Percentiles rank a stretch among this genome's conserved stretches.
These are phyloP conservation scores for Pichia deserticola DNA, from an alignment of 805 yeast genomes.

Conservation along the genomic window DNA sequence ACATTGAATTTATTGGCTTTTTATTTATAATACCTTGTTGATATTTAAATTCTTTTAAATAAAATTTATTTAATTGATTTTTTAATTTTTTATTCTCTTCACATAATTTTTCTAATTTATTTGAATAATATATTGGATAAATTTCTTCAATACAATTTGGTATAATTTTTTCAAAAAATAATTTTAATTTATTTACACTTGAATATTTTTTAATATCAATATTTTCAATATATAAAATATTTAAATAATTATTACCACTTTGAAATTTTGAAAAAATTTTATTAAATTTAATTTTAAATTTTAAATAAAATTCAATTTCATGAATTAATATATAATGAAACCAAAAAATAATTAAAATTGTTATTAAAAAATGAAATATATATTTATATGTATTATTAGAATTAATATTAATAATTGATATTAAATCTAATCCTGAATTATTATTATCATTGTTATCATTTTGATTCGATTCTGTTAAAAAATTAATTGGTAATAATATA, in stretches of 20 bases:
- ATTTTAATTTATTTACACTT: conserved; percentile 21
- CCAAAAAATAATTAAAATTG: conserved; percentile 45
- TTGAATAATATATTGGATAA: conserved; percentile 50
- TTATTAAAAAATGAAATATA: conserved; percentile 56
- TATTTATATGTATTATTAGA: conserved; percentile 40
- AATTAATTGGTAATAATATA: conserved; percentile 58
- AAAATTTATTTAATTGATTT: conserved; percentile 33
- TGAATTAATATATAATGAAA: conserved; percentile 48
- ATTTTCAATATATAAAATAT: conserved; percentile 35
- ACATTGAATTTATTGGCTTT: conserved; percentile 12
- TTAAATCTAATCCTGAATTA: conserved; percentile 48
- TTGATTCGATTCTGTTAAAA: conserved; percentile 14
- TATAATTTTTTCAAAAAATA: conserved; percentile 29
- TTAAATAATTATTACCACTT: conserved; percentile 17
- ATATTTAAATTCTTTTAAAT: conserved; percentile 31
- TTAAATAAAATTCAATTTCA: conserved; percentile 49
- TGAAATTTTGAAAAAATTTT: conserved; percentile 18
- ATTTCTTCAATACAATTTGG: conserved; percentile 50
- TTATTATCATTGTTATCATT: conserved; percentile 1
- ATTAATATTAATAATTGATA: conserved; percentile 68
- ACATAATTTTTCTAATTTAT: conserved; percentile 29
- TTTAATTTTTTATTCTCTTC: conserved; percentile 24
- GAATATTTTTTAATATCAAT: conserved; percentile 32
- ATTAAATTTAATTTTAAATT: conserved; percentile 39
- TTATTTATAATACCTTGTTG: conserved; percentile 5